These are phyloP conservation scores for Fusarium keratoplasticum DNA, from an alignment of 2,329 filamentous ascomycete genomes.

Conservation along the genomic window DNA sequence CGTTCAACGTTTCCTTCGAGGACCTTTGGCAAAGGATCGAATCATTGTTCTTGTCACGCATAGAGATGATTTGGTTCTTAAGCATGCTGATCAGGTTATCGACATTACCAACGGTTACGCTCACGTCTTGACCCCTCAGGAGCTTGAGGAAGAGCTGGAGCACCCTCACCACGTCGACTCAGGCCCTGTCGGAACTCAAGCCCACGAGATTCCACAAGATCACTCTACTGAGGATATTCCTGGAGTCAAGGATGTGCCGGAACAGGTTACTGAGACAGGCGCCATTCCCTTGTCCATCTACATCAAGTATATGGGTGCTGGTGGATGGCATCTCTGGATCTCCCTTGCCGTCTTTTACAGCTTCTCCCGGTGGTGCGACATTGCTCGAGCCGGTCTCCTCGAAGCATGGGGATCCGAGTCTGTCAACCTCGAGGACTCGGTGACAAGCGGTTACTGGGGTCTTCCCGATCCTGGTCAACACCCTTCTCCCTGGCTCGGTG, in stretches of 20 bases:
- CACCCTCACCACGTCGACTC: slow-evolving; percentile 50
- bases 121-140: slow-evolving; percentile 58
- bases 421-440: slow-evolving; percentile 32
- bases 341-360: slow-evolving; percentile 72
- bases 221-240: slow-evolving; percentile 43
- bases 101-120: slow-evolving; percentile 74
- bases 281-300: slow-evolving; percentile 82
- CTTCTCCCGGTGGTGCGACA: slow-evolving; percentile 71
- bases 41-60: slow-evolving; percentile 86
- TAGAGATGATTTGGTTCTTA: slow-evolving; percentile 79
- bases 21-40: slow-evolving; percentile 69
- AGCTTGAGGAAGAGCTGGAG: slow-evolving; percentile 55
- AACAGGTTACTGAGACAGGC: slow-evolving; percentile 63
- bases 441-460: slow-evolving; percentile 41
- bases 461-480: slow-evolving; percentile 73
- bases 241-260: slow-evolving; percentile 44
- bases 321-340: slow-evolving; percentile 79
- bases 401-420: slow-evolving; percentile 84
- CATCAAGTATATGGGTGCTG: slow-evolving; percentile 87
- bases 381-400: slow-evolving; percentile 82
- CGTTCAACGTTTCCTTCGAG: slow-evolving; percentile 71
- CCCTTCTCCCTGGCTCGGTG: slow-evolving; percentile 79
- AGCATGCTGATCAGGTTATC: slow-evolving; percentile 79
- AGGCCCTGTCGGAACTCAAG: slow-evolving; percentile 15
- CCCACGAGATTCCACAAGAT: slow-evolving; percentile 46